Evolutionary conservation across 768 basidiomycete species (phyloP), one percentile per base, ranked within the genome.

Genomic region (Gloeophyllum trabeum): DNA sequence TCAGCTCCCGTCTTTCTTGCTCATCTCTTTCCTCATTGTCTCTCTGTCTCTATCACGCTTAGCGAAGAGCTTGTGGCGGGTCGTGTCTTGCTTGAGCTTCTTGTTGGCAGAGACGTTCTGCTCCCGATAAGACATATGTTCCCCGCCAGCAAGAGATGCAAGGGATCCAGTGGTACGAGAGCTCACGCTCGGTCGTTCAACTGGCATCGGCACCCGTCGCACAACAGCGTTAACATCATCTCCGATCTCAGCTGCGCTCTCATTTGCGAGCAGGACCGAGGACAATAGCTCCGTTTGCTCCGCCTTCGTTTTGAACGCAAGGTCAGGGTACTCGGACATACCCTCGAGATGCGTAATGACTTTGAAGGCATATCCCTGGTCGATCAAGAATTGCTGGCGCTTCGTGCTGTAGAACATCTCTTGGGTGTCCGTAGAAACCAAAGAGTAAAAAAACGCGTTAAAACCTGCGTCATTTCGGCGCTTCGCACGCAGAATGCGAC

Each of bases 331-430:
- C 34, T 73, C 68, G 44, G 93, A 82, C 22, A 98, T 69, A 6
- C 96, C 96, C 48, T 98, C 92, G 13, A 99, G 76, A 52, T 93
- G 88, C 2, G 96, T 98, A 62, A 99, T 98, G 41, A 99, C 94
- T 63, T 98, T 98, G 77, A 99, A 99, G 4, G 94, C 87, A 63
- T 99, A 99, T 2, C 96, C 94, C 63, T 97, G 93, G 57, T 99
- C 96, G 54, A 99, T 94, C 51, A 99, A 66, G 65, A 99, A 99
- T 55, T 97, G 92, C 56, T 98, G 96, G 13, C 96, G 80, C 64
- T 99, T 99, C 3, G 96, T 94, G 58, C 89, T 93, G 71, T 97
- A 99, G 63, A 82, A 99, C 91, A 98, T 98, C 64, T 98, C 96
- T 55, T 96, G 91, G 3, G 94, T 99, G 64, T 97, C 94, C 61